phyloP scores from a whole-genome alignment of 1,284 basidiomycete genomes.

The Schizophyllum amplum region DNA sequence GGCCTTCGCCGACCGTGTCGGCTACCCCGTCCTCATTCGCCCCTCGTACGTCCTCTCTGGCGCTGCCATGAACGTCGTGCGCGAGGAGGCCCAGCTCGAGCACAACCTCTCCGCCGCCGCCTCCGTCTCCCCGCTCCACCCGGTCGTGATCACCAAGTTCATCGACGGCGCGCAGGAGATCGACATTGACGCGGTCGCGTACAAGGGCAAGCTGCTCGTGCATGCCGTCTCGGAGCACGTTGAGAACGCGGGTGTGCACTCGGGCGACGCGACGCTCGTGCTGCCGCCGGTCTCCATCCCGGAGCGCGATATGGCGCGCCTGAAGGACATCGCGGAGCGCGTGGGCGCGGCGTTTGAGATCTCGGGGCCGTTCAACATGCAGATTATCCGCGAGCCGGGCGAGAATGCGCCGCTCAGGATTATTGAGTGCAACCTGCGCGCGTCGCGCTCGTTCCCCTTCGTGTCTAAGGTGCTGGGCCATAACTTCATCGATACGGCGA shows the following conservation, averaged over 20 bases:
- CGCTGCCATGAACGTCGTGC: slow-evolving; percentile 99
- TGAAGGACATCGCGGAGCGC: slow-evolving; percentile 93
- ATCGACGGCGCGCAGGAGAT: slow-evolving; percentile 98
- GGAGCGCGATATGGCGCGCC: slow-evolving; percentile 71
- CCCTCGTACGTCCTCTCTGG: slow-evolving; percentile 98
- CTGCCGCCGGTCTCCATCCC: slow-evolving; percentile 90
- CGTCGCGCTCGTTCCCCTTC: slow-evolving; percentile 98
- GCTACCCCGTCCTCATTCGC: slow-evolving; percentile 91
- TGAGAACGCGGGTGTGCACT: slow-evolving; percentile 98
- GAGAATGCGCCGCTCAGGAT: slow-evolving; percentile 82
- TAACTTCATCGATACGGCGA: slow-evolving; percentile 96
- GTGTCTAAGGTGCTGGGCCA: slow-evolving; percentile 96
- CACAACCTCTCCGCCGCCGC: slow-evolving; percentile 94
- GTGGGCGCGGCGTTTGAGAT: slow-evolving; percentile 94
- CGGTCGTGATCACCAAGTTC: slow-evolving; percentile 98
- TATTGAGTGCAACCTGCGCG: slow-evolving; percentile 98
- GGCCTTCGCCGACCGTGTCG: slow-evolving; percentile 82
- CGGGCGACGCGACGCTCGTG: slow-evolving; percentile 96
- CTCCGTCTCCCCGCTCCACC: slow-evolving; percentile 93
- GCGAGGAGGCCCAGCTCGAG: slow-evolving; percentile 84
- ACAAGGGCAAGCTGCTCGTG: slow-evolving; percentile 90
- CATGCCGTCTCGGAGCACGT: slow-evolving; percentile 98
- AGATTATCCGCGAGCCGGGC: slow-evolving; percentile 87
- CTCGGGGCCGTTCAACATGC: slow-evolving; percentile 99
- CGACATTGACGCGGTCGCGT: slow-evolving; percentile 95